Evolutionary conservation across 2,329 filamentous ascomycete genomes (phyloP).

Genomic region (Paradendryphiella salina): DNA sequence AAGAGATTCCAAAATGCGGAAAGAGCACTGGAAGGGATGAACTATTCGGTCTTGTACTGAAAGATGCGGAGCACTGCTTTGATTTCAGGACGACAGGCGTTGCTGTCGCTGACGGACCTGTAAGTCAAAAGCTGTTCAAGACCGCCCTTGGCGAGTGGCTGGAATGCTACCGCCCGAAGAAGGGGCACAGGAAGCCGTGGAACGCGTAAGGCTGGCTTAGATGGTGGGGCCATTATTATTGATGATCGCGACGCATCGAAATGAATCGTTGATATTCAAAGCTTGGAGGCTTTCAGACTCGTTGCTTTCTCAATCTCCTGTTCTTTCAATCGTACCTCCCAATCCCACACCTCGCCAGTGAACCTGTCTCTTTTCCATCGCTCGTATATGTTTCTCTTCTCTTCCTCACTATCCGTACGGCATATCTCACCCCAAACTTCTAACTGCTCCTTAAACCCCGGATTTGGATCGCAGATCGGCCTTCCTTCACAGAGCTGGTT

Average conservation of each 20-base stretch:
- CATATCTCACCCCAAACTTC: constrained; percentile 37
- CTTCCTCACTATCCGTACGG: constrained; percentile 19
- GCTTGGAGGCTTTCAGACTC: not conserved
- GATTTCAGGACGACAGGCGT: constrained; percentile 47
- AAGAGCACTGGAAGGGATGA: constrained; percentile 39
- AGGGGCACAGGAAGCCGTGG: constrained; percentile 9
- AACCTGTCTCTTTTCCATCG: constrained; percentile 42
- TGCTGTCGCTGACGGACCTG: constrained; percentile 37
- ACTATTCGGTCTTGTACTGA: constrained; percentile 56
- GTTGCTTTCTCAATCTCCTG: not conserved
- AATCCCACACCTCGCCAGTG: constrained; percentile 45
- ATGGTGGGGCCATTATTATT: not conserved
- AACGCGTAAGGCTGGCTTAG: not conserved
- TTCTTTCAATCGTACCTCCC: constrained; percentile 28
- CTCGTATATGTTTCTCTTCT: constrained; percentile 33
- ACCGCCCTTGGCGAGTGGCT: constrained; percentile 54
- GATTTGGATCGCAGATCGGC: constrained; percentile 42
- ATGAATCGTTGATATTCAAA: not conserved
- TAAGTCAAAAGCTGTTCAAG: constrained; percentile 46
- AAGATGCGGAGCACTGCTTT: constrained; percentile 54
- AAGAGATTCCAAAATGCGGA: constrained; percentile 42
- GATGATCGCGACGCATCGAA: not conserved
- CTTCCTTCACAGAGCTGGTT: constrained; percentile 39
- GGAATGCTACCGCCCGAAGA: constrained; percentile 46
- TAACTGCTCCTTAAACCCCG: constrained; percentile 43